Evolutionary conservation across 2,329 filamentous ascomycete genomes (phyloP).

Genomic region (Colletotrichum tamarilloi): DNA sequence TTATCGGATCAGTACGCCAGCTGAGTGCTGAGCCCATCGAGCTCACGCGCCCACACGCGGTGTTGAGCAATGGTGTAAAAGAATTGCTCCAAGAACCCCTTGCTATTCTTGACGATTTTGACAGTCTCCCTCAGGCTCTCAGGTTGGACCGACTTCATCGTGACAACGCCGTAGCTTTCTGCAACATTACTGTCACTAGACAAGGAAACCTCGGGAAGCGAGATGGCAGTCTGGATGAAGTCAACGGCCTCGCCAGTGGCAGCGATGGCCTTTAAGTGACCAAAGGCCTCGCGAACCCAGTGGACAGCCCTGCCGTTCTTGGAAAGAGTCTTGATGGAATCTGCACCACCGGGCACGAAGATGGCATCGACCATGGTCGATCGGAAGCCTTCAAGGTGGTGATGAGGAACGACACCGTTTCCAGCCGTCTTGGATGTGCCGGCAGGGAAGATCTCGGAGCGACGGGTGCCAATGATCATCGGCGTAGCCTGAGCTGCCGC

Average conservation of each 20-base stretch:
- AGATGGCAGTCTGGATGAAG: constrained; percentile 64
- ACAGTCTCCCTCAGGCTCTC: constrained; percentile 71
- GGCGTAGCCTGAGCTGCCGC: constrained; percentile 72
- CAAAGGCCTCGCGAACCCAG: constrained; percentile 84
- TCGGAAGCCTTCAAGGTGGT: constrained; percentile 83
- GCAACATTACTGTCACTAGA: constrained; percentile 61
- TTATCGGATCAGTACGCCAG: constrained; percentile 72
- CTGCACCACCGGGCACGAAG: constrained; percentile 78
- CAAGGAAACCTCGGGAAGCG: constrained; percentile 53
- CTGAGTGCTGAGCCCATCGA: constrained; percentile 73
- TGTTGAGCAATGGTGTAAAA: constrained; percentile 77
- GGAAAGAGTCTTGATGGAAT: constrained; percentile 70
- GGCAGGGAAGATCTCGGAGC: constrained; percentile 73
- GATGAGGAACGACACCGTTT: constrained; percentile 73
- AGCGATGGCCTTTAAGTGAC: constrained; percentile 82
- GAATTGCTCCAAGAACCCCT: constrained; percentile 78
- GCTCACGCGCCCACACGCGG: constrained; percentile 78
- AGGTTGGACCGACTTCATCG: constrained; percentile 64
- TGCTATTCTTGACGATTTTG: constrained; percentile 73
- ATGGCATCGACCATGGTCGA: constrained; percentile 85
- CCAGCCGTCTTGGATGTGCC: constrained; percentile 63
- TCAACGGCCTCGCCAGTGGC: constrained; percentile 79
- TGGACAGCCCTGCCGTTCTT: constrained; percentile 79
- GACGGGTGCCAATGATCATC: constrained; percentile 77
- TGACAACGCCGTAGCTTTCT: constrained; percentile 83